Base-by-base conservation (phyloP, 2,329 filamentous ascomycete genomes). In the Aureobasidium pullulans region DNA sequence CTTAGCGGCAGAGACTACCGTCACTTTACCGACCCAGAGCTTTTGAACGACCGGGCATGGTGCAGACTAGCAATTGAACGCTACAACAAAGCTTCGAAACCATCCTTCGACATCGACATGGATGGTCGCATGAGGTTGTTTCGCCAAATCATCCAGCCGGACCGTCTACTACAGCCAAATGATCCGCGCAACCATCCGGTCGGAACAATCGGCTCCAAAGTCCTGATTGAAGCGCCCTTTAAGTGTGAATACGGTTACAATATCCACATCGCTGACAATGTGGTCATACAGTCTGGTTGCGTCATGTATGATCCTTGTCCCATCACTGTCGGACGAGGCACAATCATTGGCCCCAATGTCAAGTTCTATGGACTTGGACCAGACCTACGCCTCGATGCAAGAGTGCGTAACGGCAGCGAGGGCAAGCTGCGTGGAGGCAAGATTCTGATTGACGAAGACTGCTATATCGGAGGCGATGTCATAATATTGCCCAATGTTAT, bases 211-310 rank as follows among this genome's bases (percentile, higher is more conserved):
- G 90, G 90, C n/a, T 82, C 85, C 15, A 84, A 87, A 59, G 87
- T 89, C 5, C 79, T 86, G 43, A 88, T 99, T 29, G 90, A 96
- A 68, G 85, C 89, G 2, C 93, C 93, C 0, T 97, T 99, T 72
- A 86, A 81, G 48, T 96, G 93, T 71, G 91, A 96, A 68, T 96
- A 96, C 68, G 94, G 94, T 0, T 97, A 96, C 76, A 97, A 99
- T 71, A 88, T 97, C 66, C 82, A 83, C 49, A 88, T 99, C 65
- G 92, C 89, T 11, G 87, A 92, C 66, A 86, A 94, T 64, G 90
- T 95, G 2, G 83, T 86, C 59, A 88, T 99, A 65, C 89, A 88
- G 16, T 83, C 89, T 59, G 88, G 90, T 67, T 96, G 92, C 72
- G 86, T 85, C 29, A 87, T 97, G 68, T 84, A 92, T 59, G 94